These are phyloP conservation scores for Colletotrichum tropicale DNA, from an alignment of 2,329 filamentous ascomycete genomes.

Conservation along the genomic window DNA sequence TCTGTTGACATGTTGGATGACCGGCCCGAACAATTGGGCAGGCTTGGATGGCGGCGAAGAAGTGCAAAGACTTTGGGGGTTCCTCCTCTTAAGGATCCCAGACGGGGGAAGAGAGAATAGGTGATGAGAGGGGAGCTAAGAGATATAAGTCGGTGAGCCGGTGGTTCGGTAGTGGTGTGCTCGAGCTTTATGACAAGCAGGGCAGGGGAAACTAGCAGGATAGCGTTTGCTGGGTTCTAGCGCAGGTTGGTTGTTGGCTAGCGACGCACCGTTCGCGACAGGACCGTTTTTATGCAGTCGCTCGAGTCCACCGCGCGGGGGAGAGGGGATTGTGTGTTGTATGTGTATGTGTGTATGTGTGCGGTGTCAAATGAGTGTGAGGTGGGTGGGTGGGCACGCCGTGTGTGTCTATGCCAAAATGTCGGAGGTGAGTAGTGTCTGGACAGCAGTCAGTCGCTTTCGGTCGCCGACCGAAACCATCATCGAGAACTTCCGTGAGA, in stretches of 20 bases:
- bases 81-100: background rate
- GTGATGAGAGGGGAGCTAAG: constrained; percentile 10
- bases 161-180: constrained; percentile 4
- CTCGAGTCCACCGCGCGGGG: background rate
- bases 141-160: constrained; percentile 19
- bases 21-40: background rate
- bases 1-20: constrained; percentile 16
- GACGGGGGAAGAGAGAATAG: background rate
- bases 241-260: constrained; percentile 5
- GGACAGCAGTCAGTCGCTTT: constrained; percentile 3
- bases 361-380: background rate
- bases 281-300: constrained; percentile 16
- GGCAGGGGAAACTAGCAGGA: background rate
- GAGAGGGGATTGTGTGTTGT: background rate
- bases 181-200: constrained; percentile 21
- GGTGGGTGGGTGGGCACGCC: background rate
- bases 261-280: constrained; percentile 19
- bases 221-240: constrained; percentile 15
- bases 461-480: constrained; percentile 19
- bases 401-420: background rate
- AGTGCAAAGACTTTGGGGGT: background rate
- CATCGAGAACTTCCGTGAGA: background rate
- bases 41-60: background rate
- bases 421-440: background rate
- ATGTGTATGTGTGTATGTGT: background rate